Base-by-base conservation (phyloP, 495 filamentous ascomycete species). In the Jackrogersella multiformis region DNA sequence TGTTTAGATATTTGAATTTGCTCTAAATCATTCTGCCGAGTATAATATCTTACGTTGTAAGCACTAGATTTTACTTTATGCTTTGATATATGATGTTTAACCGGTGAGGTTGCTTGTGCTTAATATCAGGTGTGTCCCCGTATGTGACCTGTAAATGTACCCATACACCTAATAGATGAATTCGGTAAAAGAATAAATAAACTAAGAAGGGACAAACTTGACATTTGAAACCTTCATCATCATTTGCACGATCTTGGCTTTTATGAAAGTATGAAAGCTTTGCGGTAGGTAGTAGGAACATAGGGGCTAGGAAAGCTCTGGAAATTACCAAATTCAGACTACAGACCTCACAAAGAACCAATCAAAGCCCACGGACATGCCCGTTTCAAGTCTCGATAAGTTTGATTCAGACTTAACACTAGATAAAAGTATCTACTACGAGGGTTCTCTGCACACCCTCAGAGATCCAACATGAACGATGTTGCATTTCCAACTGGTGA, bases 301-400 rank as follows among this genome's bases (percentile, higher is more conserved):
- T 8, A 10, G 36, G 16, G 32, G 7, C 5, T 13, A 46, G 10
- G 9, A 32, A 1, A n/a, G n/a, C n/a, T n/a, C n/a, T 42, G 13
- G 7, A 4, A 54, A 51, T 61, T 57, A 44, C 64, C 58, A 3
- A 16, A 68, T 62, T 45, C 52, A 38, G 64, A 57, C 28, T 20
- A 12, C 36, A 24, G 21, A 23, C 26, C 54, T 28, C 7, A 23
- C 13, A 15, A 48, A 54, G 44, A 46, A 38, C 65, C 64, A 67
- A 61, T 66, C 18, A 18, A 32, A 60, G 5, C 30, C 3, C 16
- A 15, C 6, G 21, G 42, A 21, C 9, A 5, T 46, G 21, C 42
- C 42, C 5, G 21, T 36, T 6, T 36, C 6, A 35, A 54, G 26
- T 9, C n/a, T 6, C 10, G 24, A 20, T 15, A 18, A n/a, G 23